Base-by-base conservation (phyloP, 1,284 basidiomycete species). In the Heterobasidion parviporum region DNA sequence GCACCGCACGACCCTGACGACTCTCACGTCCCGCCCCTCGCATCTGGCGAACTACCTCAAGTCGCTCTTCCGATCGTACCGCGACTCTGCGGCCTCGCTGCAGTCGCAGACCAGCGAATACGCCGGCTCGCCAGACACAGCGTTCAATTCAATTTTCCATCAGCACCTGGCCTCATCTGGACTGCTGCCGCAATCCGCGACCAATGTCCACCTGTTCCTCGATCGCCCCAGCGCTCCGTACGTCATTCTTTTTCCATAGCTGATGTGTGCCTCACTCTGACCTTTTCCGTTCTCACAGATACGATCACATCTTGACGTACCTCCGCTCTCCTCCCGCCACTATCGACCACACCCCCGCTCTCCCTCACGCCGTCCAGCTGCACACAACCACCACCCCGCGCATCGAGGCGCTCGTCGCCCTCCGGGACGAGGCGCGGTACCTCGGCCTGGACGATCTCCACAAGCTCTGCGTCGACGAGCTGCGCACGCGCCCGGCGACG, bases 181-280 rank as follows among this genome's bases (percentile, higher is more conserved):
- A 3, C 68, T 82, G 41, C 64, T 84, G 3, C 64, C 79, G 1
- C 73, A 72, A 49, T 65, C 74, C 5, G 71, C 79, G 5, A 69
- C 72, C 33, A 73, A 68, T 53, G 70, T 90, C 43, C 85, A 89
- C 61, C 64, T 91, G n/a, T 91, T 91, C 70, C 72, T 92, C n/a
- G 89, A 92, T 64, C 74, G 89, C 45, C 79, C 88, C 1, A 89
- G 87, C 63, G 73, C 81, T 46, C 85, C 89, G 86, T 92, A 71
- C 75, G 88, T 80, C 15, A 0, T 60, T 26, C 20, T 33, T 9
- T 20, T 38, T 9, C 33, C 6, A 32, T 36, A 20, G 8, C n/a
- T 34, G 10, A n/a, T 9, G 14, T 34, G 10, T 9, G n/a, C 15
- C 34, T 14, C 34, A 50, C 34, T 35, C n/a, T 46, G 26, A 36